A percentile compares a stretch with the other conserved stretches of the same genome.
These are phyloP conservation scores for Fusarium nodosum DNA, from an alignment of 2,329 filamentous ascomycete species.

Conservation along the genomic window DNA sequence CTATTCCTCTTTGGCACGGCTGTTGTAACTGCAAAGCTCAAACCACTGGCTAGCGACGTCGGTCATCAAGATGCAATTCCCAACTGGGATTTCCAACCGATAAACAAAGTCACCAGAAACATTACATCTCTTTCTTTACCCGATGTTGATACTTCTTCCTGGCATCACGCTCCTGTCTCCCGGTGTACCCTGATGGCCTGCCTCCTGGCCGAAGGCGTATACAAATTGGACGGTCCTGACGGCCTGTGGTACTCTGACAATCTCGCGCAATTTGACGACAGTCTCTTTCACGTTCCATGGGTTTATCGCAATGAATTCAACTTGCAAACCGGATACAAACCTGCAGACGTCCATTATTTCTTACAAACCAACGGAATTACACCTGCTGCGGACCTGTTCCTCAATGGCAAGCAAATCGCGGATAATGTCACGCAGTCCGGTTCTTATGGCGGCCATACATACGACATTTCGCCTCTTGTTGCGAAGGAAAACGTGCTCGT, in stretches of 20 bases:
- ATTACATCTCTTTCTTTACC: neutral
- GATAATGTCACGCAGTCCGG: slow-evolving; percentile 3
- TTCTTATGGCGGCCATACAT: neutral
- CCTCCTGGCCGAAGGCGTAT: neutral
- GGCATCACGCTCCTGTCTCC: slow-evolving; percentile 3
- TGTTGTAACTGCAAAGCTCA: neutral
- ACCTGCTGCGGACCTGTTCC: neutral
- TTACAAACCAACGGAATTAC: slow-evolving; percentile 11
- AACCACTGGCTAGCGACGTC: neutral
- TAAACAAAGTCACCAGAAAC: neutral
- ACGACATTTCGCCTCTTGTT: neutral
- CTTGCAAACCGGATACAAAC: accelerated
- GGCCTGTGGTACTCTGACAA: slow-evolving; percentile 12
- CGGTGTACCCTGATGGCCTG: slow-evolving; percentile 5
- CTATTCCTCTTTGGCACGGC: neutral
- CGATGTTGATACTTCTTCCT: neutral
- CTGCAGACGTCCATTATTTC: neutral
- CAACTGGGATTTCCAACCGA: neutral
- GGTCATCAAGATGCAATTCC: neutral
- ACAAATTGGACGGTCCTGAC: neutral
- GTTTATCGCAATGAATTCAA: slow-evolving; percentile 1
- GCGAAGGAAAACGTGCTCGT: neutral
- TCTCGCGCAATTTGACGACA: neutral
- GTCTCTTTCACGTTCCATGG: neutral
- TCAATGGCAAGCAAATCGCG: slow-evolving; percentile 6